Evolutionary conservation across 1,139 yeast species (phyloP).

Genomic region (Magnusiomyces magnusii): DNA sequence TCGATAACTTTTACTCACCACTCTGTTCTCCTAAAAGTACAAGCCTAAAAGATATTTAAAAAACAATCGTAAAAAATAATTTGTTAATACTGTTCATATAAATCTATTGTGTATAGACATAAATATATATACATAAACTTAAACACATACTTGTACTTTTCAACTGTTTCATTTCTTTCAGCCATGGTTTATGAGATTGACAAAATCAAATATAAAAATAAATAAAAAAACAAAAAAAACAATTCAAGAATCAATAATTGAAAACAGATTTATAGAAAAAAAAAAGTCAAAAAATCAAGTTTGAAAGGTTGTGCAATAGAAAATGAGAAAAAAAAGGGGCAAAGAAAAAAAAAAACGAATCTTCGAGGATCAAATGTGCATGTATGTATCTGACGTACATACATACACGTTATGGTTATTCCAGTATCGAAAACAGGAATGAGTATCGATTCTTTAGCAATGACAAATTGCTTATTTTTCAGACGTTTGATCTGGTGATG

Average conservation of each 20-base stretch:
- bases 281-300: not conserved
- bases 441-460: too few relatives aligned
- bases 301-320: not conserved
- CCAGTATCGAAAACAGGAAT: too few relatives aligned
- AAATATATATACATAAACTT: constrained; percentile 5
- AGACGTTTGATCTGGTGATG: too few relatives aligned
- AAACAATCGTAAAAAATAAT: not conserved
- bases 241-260: not conserved
- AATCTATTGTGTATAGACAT: too few relatives aligned
- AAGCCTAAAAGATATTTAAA: constrained; percentile 48
- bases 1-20: too few relatives aligned
- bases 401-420: not conserved
- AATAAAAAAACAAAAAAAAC: too few relatives aligned
- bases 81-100: too few relatives aligned
- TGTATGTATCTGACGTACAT: not conserved
- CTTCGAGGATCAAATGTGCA: too few relatives aligned
- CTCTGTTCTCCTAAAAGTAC: constrained; percentile 98
- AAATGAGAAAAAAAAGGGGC: not conserved
- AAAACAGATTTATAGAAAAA: not conserved
- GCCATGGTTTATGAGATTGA: constrained; percentile 21
- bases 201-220: too few relatives aligned
- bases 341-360: too few relatives aligned
- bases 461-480: too few relatives aligned
- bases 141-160: constrained; percentile 34
- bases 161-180: constrained; percentile 30